Percentiles rank a stretch among this genome's conserved stretches.
Conservation (phyloP, 2,329 filamentous ascomycete genomes). For the Hypoxylon sp. region DNA sequence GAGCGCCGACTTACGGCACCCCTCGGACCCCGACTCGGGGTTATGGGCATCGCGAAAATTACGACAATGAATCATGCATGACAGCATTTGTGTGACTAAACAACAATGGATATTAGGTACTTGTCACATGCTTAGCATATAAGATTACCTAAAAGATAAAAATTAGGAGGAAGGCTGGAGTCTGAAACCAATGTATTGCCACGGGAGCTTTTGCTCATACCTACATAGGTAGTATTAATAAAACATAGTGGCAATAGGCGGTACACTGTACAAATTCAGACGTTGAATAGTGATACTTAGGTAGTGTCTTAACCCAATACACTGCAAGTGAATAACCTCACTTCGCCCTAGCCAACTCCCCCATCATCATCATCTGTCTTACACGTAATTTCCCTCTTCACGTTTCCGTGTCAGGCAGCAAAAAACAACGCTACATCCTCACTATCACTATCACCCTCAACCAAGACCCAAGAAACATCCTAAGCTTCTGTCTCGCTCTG, state of each 20-base stretch:
- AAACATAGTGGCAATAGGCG: too few relatives aligned
- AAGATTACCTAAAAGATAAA: too few relatives aligned
- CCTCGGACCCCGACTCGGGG: background rate
- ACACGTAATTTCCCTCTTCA: constrained; percentile 7
- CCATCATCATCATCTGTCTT: background rate
- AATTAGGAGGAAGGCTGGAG: too few relatives aligned
- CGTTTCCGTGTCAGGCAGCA: constrained; percentile 14
- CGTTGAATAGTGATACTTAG: background rate
- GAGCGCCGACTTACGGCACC: background rate
- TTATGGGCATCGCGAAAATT: too few relatives aligned
- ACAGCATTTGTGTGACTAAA: background rate
- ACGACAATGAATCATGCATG: background rate
- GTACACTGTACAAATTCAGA: background rate
- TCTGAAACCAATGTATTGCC: too few relatives aligned
- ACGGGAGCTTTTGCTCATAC: too few relatives aligned
- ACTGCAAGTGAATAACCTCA: background rate
- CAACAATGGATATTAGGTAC: background rate
- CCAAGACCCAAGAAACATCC: constrained; percentile 11
- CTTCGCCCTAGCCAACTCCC: background rate
- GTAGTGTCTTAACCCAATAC: background rate
- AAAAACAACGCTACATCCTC: constrained; percentile 8
- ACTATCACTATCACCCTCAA: background rate
- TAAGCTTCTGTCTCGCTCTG: constrained; percentile 1
- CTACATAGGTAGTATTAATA: too few relatives aligned
- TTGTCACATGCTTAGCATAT: background rate